These are phyloP conservation scores for Boeremia lycopersici DNA, from an alignment of 2,329 filamentous ascomycete genomes.

Conservation along the genomic window DNA sequence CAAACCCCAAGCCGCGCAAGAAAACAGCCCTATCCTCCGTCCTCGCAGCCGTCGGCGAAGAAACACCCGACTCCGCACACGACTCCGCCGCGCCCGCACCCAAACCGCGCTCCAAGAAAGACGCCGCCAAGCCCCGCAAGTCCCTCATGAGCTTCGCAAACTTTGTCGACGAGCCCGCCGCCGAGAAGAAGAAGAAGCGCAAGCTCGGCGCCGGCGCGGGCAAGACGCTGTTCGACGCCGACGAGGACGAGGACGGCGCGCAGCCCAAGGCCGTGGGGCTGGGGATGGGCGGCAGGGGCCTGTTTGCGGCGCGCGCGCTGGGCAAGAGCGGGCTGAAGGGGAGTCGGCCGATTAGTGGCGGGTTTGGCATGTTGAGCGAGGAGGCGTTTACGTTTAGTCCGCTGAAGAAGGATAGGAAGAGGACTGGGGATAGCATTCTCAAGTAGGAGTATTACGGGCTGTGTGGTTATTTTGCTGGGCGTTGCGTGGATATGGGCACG, in stretches of 20 bases:
- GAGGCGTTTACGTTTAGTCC: slow-evolving; percentile 49
- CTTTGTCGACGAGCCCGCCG: slow-evolving; percentile 48
- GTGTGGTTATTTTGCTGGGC: neutral
- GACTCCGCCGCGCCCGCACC: slow-evolving; percentile 23
- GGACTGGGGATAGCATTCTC: slow-evolving; percentile 29
- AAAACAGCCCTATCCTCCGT: slow-evolving; percentile 42
- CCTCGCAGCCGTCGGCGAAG: slow-evolving; percentile 54
- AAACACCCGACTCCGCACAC: slow-evolving; percentile 42
- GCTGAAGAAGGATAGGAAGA: slow-evolving; percentile 49
- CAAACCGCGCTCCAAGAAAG: slow-evolving; percentile 45
- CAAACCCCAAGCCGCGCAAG: slow-evolving; percentile 52
- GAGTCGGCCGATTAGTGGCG: slow-evolving; percentile 40
- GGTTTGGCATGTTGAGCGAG: slow-evolving; percentile 45
- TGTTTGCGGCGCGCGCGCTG: slow-evolving; percentile 47
- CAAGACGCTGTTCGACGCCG: slow-evolving; percentile 68
- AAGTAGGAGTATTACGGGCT: slow-evolving; percentile 19
- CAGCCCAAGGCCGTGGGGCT: slow-evolving; percentile 40
- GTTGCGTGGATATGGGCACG: neutral
- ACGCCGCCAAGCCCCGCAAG: slow-evolving; percentile 51
- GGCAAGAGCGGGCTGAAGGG: slow-evolving; percentile 42
- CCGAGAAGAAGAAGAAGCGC: slow-evolving; percentile 63
- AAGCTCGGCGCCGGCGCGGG: slow-evolving; percentile 69
- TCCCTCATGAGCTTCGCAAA: slow-evolving; percentile 54
- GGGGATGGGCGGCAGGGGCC: slow-evolving; percentile 35
- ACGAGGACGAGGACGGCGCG: slow-evolving; percentile 36